Percentiles rank a stretch among this genome's conserved stretches.
phyloP scores from a whole-genome alignment of 495 filamentous ascomycete genomes.

The Tirmania nivea region DNA sequence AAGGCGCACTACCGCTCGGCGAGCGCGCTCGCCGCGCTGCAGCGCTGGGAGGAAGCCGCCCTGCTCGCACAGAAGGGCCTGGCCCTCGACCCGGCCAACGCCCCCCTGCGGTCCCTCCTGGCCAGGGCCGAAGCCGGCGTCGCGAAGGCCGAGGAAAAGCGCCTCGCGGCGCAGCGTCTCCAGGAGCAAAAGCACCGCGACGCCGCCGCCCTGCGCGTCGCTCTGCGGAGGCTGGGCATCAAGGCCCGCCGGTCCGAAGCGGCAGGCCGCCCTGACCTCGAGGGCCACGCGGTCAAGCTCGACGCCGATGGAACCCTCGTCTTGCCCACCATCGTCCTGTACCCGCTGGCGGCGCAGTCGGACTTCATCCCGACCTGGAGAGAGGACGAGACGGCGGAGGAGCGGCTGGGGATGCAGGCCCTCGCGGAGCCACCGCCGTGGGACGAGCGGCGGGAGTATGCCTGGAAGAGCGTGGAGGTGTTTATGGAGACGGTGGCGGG shows the following conservation, averaged over 20 bases:
- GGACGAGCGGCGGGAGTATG: constrained; percentile 53
- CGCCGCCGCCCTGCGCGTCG: constrained; percentile 32
- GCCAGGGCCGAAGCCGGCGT: constrained; percentile 31
- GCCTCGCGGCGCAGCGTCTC: constrained; percentile 19
- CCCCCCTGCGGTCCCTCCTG: constrained; percentile 37
- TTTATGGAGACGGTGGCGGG: constrained; percentile 67
- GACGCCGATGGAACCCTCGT: constrained; percentile 45
- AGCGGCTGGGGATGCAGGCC: constrained; percentile 53
- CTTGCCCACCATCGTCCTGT: constrained; percentile 68
- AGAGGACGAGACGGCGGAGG: constrained; percentile 44
- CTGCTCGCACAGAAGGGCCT: constrained; percentile 30
- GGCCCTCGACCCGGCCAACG: not conserved
- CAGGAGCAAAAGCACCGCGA: constrained; percentile 34
- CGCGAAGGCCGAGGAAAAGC: constrained; percentile 4
- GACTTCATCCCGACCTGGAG: constrained; percentile 77
- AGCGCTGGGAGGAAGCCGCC: constrained; percentile 6
- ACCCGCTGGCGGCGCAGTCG: constrained; percentile 50
- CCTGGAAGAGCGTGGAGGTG: constrained; percentile 45
- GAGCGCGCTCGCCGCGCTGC: not conserved
- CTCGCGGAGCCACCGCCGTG: constrained; percentile 55
- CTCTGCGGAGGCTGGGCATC: constrained; percentile 25
- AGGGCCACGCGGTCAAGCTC: constrained; percentile 48
- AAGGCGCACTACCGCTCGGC: constrained; percentile 62
- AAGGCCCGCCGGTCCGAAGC: constrained; percentile 46
- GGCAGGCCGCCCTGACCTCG: constrained; percentile 58